A percentile compares a stretch with the other conserved stretches of the same genome.
phyloP scores from a whole-genome alignment of 345 rosid species.

The Aquilaria malaccensis region DNA sequence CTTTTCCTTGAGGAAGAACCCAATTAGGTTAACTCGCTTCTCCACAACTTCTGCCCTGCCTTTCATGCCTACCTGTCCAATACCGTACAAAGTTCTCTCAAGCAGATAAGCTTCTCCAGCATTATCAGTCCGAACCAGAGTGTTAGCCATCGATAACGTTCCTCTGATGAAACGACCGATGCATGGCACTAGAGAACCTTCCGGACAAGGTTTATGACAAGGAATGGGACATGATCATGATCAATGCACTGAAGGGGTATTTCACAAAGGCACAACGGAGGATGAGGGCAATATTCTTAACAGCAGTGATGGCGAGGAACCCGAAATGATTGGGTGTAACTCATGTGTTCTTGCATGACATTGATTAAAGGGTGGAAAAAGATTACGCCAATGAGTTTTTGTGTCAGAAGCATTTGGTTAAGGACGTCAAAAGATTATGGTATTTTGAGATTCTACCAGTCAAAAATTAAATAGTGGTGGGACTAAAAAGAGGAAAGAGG shows the following conservation, averaged over 20 bases:
- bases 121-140: conserved; percentile 25
- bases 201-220: conserved; percentile 59
- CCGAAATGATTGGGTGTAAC: conserved; percentile 53
- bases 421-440: conserved; percentile 51
- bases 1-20: conserved; percentile 66
- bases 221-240: conserved; percentile 67
- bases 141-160: conserved; percentile 39
- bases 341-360: conserved; percentile 58
- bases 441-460: conserved; percentile 53
- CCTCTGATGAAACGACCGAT: conserved; percentile 30
- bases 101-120: conserved; percentile 33
- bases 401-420: conserved; percentile 40
- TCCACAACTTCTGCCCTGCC: conserved; percentile 23
- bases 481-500: too few species aligned
- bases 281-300: conserved; percentile 63
- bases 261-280: conserved; percentile 52
- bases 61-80: conserved; percentile 50
- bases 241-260: conserved; percentile 68
- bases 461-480: conserved; percentile 4
- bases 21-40: conserved; percentile 39
- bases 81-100: conserved; percentile 53
- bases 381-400: conserved; percentile 46
- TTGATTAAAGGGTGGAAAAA: conserved; percentile 62
- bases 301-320: conserved; percentile 62
- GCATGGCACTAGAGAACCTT: conserved; percentile 45